A percentile compares a stretch with the other conserved stretches of the same genome.
Conservation (phyloP, 768 basidiomycete species). For the Rhizopogon vinicolor region DNA sequence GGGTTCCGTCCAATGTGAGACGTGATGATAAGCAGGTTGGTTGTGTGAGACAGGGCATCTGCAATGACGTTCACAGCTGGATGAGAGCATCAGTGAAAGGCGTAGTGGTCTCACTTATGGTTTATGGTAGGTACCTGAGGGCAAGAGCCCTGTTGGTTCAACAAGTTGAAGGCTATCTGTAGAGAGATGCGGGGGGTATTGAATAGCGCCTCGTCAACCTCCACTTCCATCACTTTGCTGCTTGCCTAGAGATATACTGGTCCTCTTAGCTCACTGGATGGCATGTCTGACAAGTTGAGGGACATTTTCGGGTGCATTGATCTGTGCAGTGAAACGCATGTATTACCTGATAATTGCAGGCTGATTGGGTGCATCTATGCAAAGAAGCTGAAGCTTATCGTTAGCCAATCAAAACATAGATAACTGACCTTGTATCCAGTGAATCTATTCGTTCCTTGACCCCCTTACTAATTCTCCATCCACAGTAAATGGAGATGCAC, state of each 20-base stretch:
- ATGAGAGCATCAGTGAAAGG: neutral
- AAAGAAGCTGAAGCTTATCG: too few species aligned
- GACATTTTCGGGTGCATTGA: slow-evolving; percentile 49
- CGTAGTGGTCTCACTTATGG: neutral
- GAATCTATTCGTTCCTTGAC: slow-evolving; percentile 67
- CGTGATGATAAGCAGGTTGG: slow-evolving; percentile 59
- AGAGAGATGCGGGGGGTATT: slow-evolving; percentile 19
- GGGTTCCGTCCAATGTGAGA: slow-evolving; percentile 57
- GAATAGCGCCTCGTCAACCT: slow-evolving; percentile 38
- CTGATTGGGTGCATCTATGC: slow-evolving; percentile 63
- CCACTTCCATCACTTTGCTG: slow-evolving; percentile 65
- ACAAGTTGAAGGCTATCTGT: slow-evolving; percentile 47
- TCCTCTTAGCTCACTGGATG: slow-evolving; percentile 65
- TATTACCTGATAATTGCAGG: slow-evolving; percentile 68
- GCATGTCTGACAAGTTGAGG: slow-evolving; percentile 51
- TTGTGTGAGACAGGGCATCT: slow-evolving; percentile 43
- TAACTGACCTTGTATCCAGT: slow-evolving; percentile 60
- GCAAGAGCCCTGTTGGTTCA: slow-evolving; percentile 44
- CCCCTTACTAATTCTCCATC: slow-evolving; percentile 52
- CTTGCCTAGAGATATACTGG: slow-evolving; percentile 73
- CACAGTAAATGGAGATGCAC: slow-evolving; percentile 57
- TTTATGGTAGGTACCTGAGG: slow-evolving; percentile 19
- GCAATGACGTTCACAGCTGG: slow-evolving; percentile 38
- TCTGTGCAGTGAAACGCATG: slow-evolving; percentile 63
- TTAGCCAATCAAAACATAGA: too few species aligned